A percentile compares a stretch with the other conserved stretches of the same genome.
Evolutionary conservation across 2,329 filamentous ascomycete genomes (phyloP).

Genomic region (Rhynchosporium secalis): DNA sequence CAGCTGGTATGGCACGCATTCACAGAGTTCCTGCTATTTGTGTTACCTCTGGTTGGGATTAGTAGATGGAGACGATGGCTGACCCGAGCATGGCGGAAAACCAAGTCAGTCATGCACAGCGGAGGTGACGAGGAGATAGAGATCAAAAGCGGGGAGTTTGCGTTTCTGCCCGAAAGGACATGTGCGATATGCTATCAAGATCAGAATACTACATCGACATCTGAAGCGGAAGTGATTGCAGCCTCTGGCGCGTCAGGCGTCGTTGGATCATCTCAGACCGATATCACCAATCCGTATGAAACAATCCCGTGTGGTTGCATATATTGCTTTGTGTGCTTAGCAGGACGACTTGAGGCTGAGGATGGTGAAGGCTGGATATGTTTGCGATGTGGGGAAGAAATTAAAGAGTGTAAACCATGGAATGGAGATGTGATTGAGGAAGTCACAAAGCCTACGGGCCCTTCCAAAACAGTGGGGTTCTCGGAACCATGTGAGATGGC

Average conservation of each 20-base stretch:
- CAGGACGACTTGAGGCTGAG: constrained; percentile 83
- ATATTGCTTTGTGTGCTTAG: constrained; percentile 96
- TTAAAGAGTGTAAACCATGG: constrained; percentile 90
- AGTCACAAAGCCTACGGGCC: constrained; percentile 40
- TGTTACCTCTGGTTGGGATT: constrained; percentile 95
- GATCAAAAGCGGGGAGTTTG: constrained; percentile 69
- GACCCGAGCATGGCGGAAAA: constrained; percentile 80
- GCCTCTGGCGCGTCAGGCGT: constrained; percentile 69
- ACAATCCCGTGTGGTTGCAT: constrained; percentile 84
- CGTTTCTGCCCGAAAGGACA: constrained; percentile 86
- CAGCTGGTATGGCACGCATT: constrained; percentile 99
- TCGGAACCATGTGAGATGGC: constrained; percentile 37
- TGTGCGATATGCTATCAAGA: constrained; percentile 97
- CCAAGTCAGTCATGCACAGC: constrained; percentile 63
- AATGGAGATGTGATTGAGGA: constrained; percentile 78
- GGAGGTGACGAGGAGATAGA: constrained; percentile 51
- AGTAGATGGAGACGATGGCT: constrained; percentile 90
- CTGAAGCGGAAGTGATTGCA: constrained; percentile 75
- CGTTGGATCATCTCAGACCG: constrained; percentile 83
- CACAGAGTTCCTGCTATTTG: constrained; percentile 95
- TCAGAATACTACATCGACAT: constrained; percentile 71
- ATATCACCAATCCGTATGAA: constrained; percentile 96
- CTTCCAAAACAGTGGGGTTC: constrained; percentile 62
- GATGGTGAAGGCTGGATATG: constrained; percentile 95
- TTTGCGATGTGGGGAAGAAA: constrained; percentile 78